These are phyloP conservation scores for Furcasterigmium sp. DNA, from an alignment of 2,329 filamentous ascomycete species.

Conservation along the genomic window DNA sequence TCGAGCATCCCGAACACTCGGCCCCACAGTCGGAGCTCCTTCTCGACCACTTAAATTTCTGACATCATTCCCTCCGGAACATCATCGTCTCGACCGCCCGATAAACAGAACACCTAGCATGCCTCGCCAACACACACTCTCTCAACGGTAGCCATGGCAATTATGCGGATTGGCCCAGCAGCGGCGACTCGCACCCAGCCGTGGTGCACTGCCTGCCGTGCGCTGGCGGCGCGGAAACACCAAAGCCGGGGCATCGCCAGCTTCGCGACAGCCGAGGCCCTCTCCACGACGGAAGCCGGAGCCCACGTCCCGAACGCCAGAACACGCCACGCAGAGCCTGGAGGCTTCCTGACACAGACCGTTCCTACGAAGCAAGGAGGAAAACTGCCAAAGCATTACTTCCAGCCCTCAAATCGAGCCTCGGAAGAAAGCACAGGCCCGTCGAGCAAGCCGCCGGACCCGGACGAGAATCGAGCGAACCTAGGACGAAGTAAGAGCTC, in stretches of 20 bases:
- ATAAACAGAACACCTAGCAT: not conserved
- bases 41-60: no score
- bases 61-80: not conserved
- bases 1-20: no score
- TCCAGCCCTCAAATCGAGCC: slow-evolving; percentile 8
- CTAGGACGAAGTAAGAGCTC: slow-evolving; percentile 53
- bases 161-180: not conserved
- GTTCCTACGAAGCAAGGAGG: not conserved
- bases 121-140: not conserved
- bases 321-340: not conserved
- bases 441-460: slow-evolving; percentile 35
- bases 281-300: not conserved
- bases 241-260: not conserved
- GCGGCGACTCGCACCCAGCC: not conserved
- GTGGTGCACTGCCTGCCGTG: not conserved
- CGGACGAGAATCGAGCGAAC: slow-evolving; percentile 56
- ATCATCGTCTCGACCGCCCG: not conserved
- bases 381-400: slow-evolving; percentile 9
- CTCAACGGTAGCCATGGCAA: not conserved
- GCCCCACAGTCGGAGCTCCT: no score
- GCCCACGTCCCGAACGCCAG: not conserved
- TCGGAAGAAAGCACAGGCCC: slow-evolving; percentile 7
- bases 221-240: not conserved
- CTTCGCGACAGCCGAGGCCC: not conserved
- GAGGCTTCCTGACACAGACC: not conserved